Conservation (phyloP, 495 filamentous ascomycete species). For the Penicillium maclennaniae region DNA sequence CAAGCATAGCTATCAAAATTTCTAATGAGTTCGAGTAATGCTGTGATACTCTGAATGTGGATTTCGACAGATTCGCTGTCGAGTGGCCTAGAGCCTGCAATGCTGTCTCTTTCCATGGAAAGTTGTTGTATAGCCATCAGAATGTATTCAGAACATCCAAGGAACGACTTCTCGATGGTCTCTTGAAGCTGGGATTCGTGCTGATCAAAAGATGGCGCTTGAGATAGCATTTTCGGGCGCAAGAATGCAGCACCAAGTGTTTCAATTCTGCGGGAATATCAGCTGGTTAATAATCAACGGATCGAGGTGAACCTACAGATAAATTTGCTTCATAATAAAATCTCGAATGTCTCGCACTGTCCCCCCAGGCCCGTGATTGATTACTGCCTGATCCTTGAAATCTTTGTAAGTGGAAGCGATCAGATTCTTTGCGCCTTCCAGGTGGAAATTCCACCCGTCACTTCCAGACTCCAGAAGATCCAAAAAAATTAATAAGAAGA, state of each 20-base stretch:
- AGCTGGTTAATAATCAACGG: not conserved
- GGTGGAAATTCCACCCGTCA: slow-evolving; percentile 52
- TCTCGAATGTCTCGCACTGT: slow-evolving; percentile 26
- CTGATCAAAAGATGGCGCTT: slow-evolving; percentile 15
- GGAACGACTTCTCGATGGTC: slow-evolving; percentile 34
- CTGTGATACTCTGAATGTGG: slow-evolving; percentile 11
- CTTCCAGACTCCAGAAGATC: slow-evolving; percentile 55
- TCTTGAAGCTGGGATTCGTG: slow-evolving; percentile 19
- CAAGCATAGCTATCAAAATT: slow-evolving; percentile 36
- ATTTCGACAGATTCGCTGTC: not conserved
- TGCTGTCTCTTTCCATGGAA: slow-evolving; percentile 30
- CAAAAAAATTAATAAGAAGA: slow-evolving; percentile 55
- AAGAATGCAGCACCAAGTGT: slow-evolving; percentile 43
- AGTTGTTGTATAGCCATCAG: slow-evolving; percentile 32
- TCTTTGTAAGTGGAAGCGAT: slow-evolving; percentile 25
- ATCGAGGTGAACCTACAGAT: slow-evolving; percentile 14
- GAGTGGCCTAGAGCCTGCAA: slow-evolving; percentile 10
- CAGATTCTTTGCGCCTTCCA: slow-evolving; percentile 46
- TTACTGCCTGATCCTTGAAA: slow-evolving; percentile 14
- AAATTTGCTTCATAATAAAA: slow-evolving; percentile 30
- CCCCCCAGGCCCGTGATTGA: slow-evolving; percentile 16
- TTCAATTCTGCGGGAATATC: slow-evolving; percentile 28
- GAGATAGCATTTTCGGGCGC: slow-evolving; percentile 36
- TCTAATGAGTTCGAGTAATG: slow-evolving; percentile 20
- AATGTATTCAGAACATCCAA: slow-evolving; percentile 40